Evolutionary conservation across 2,329 filamentous ascomycete species (phyloP).

Genomic region (Fusarium sp.): DNA sequence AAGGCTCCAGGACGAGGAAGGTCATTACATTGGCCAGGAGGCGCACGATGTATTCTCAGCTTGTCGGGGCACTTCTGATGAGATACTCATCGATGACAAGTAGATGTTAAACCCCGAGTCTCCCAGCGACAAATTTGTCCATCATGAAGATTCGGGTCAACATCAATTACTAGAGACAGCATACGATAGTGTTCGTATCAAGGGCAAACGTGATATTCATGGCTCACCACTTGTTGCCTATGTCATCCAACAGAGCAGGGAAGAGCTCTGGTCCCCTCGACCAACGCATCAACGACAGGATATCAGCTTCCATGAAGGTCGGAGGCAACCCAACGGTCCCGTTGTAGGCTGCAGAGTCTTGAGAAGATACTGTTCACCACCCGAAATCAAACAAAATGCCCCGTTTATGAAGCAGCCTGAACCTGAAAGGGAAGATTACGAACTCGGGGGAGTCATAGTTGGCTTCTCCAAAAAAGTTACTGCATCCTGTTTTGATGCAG

Average conservation of each 20-base stretch:
- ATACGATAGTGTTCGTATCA: too few relatives aligned
- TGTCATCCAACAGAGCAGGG: not conserved
- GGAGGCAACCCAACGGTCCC: not conserved
- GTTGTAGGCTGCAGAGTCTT: not conserved
- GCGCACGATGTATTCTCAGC: too few relatives aligned
- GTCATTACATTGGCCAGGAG: too few relatives aligned
- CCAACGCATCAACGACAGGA: not conserved
- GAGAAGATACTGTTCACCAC: not conserved
- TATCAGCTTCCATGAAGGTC: not conserved
- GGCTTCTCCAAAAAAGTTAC: not conserved
- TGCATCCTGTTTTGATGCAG: not conserved
- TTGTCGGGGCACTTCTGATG: too few relatives aligned
- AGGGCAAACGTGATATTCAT: not conserved
- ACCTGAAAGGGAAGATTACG: too few relatives aligned
- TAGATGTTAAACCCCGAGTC: too few relatives aligned
- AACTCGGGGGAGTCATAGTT: not conserved
- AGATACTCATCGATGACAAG: too few relatives aligned
- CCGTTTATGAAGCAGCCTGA: too few relatives aligned
- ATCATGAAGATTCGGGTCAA: too few relatives aligned
- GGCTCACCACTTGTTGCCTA: not conserved
- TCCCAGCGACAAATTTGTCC: too few relatives aligned
- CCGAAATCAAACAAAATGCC: rapidly evolving
- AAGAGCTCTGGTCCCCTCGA: not conserved
- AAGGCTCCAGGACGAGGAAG: not conserved
- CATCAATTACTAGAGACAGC: too few relatives aligned